phyloP scores from a whole-genome alignment of 352 stramenopile genomes.

The Vaucheria bursata region DNA sequence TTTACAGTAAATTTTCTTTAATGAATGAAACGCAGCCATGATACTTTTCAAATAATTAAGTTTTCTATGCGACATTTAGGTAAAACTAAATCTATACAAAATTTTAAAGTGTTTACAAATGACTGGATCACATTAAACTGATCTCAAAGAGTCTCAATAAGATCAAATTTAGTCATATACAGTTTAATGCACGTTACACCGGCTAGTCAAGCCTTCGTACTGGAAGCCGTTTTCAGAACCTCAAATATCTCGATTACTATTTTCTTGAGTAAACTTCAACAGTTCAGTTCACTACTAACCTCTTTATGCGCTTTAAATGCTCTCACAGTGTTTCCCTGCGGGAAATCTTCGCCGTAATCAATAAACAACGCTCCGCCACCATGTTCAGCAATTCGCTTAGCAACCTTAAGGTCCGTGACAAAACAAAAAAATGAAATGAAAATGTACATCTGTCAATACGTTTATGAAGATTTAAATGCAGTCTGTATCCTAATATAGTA shows the following conservation, averaged over 20 bases:
- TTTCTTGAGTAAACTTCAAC: not conserved
- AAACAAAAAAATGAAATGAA: not conserved
- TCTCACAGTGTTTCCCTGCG: conserved; percentile 70
- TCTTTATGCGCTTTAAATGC: conserved; percentile 77
- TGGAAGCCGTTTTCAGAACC: not conserved
- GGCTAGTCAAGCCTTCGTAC: not conserved
- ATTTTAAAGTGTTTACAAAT: too few relatives aligned
- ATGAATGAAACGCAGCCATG: too few relatives aligned
- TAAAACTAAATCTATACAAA: too few relatives aligned
- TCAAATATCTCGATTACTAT: not conserved
- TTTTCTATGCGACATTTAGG: too few relatives aligned
- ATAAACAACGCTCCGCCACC: conserved; percentile 74
- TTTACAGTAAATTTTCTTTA: too few relatives aligned
- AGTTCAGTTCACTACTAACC: conserved; percentile 12
- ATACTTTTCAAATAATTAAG: too few relatives aligned
- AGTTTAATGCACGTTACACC: too few relatives aligned
- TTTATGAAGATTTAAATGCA: too few relatives aligned
- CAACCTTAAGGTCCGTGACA: not conserved
- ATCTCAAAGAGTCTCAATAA: too few relatives aligned
- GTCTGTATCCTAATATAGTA: too few relatives aligned
- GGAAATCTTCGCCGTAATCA: conserved; percentile 80
- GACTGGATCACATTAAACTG: too few relatives aligned
- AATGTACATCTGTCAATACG: not conserved
- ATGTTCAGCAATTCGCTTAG: conserved; percentile 49
- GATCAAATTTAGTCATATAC: too few relatives aligned